Evolutionary conservation across 164 flowering plant genomes (phyloP), one percentile per base, ranked within the genome.

Genomic region (Tinospora cordifolia): DNA sequence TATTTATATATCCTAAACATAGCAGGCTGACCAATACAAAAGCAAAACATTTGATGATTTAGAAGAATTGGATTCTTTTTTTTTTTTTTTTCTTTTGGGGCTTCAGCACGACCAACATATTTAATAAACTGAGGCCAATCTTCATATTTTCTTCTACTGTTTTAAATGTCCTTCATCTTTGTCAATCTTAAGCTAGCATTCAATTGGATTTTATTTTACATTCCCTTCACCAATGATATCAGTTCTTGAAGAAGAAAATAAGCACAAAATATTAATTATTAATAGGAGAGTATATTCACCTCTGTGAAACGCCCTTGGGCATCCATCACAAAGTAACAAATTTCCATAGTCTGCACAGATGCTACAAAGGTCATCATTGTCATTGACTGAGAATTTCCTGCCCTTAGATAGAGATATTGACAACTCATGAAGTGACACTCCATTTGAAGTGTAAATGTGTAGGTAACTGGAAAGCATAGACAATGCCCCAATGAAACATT

Each of bases 371-470:
- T 92, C 96, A 83, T 95, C 99, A 79, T 83, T 90, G 22, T 88
- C 90, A 39, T 64, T 79, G 46, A 79, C 41, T 65, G 90, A 84
- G 46, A 80, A 64, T 69, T 77, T 84, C 30, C 87, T 76, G 7
- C 63, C 75, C 74, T 74, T 87, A 44, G 87, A 83, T 27, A 89
- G 66, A 54, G 83, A 80, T 15, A 91, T 22, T 7, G 99, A 77
- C 75, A 88, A 74, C 75, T 91, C 92, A 80, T 95, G 99, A 12
- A 95, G 91, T 36, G 98, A 92, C 19, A 87, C 91, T 14, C 99
- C 98, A 81, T 90, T 87, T 17, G 93, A 87, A 17, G 89, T 88
- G 77, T 81, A 95, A 69, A 95, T 95, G 77, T 89, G 76, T 21
- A 80, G 81, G 76, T 90, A 95, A 44, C 99, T 95, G 91, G 38